These are phyloP conservation scores for Parastagonospora nodorum DNA, from an alignment of 2,329 filamentous ascomycete genomes.

Conservation along the genomic window DNA sequence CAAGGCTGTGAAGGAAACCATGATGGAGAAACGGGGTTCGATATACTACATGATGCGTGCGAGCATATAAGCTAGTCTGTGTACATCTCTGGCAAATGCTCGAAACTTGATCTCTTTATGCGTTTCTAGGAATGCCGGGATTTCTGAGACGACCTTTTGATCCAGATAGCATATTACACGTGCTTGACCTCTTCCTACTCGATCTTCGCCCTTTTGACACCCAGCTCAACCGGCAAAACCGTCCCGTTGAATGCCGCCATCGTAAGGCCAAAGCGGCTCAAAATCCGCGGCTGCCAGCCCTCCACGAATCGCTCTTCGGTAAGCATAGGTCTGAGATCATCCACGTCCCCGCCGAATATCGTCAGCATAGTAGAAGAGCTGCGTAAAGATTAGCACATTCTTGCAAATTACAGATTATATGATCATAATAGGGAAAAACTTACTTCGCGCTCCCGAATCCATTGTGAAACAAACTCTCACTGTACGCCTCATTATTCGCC, in stretches of 20 bases:
- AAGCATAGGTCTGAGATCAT: conserved; percentile 48
- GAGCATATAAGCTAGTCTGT: no score
- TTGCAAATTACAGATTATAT: not conserved
- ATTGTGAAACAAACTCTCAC: conserved; percentile 45
- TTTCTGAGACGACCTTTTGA: no score
- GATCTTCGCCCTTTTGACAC: conserved; percentile 24
- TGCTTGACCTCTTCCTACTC: not conserved
- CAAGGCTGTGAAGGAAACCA: no score
- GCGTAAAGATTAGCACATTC: not conserved
- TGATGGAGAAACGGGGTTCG: no score
- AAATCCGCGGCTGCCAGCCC: conserved; percentile 49
- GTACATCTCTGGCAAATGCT: no score
- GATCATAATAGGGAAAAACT: conserved; percentile 3
- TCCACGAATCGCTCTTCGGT: conserved; percentile 49
- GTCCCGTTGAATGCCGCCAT: conserved; percentile 51
- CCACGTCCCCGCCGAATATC: conserved; percentile 46
- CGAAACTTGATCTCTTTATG: no score
- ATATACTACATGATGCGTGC: no score
- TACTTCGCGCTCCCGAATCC: conserved; percentile 50
- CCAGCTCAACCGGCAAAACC: conserved; percentile 47
- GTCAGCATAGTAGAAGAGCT: conserved; percentile 52
- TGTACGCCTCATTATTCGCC: conserved; percentile 44
- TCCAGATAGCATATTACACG: no score
- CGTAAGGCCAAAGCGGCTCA: conserved; percentile 46
- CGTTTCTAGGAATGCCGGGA: no score